phyloP scores from a whole-genome alignment of 352 stramenopile species.

The Peronosclerospora sorghi region DNA sequence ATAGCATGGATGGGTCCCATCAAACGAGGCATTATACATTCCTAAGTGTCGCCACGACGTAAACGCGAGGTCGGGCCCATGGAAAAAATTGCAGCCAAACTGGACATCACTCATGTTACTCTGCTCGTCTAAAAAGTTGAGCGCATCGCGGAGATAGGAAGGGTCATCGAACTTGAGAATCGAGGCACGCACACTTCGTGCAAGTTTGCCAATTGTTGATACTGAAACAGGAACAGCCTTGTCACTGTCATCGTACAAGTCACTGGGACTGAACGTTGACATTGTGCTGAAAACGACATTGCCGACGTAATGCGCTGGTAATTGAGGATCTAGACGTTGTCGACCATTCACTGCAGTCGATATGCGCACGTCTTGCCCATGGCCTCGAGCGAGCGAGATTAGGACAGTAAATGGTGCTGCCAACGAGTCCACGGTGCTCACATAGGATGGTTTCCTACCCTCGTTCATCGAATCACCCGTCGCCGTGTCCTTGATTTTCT shows the following conservation, averaged over 20 bases:
- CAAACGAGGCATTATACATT: slow-evolving; percentile 43
- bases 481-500: slow-evolving; percentile 26
- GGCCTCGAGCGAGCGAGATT: no score
- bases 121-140: no score
- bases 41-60: no score
- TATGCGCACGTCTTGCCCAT: no score
- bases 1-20: slow-evolving; percentile 24
- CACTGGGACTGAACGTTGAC: slow-evolving; percentile 17
- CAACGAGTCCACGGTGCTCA: slow-evolving; percentile 38
- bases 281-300: slow-evolving; percentile 43
- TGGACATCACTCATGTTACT: no score
- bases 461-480: slow-evolving; percentile 14
- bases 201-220: no score
- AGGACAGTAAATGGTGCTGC: slow-evolving; percentile 29
- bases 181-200: slow-evolving; percentile 29
- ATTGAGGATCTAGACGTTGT: slow-evolving; percentile 26
- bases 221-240: no score
- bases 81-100: no score
- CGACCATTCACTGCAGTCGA: slow-evolving; percentile 37
- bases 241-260: slow-evolving; percentile 6
- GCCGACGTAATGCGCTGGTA: no score
- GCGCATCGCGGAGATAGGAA: no score
- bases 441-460: no score
- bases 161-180: slow-evolving; percentile 31
- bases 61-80: no score